phyloP scores from a whole-genome alignment of 139 green algal species.

The Coccomyxa sp. region DNA sequence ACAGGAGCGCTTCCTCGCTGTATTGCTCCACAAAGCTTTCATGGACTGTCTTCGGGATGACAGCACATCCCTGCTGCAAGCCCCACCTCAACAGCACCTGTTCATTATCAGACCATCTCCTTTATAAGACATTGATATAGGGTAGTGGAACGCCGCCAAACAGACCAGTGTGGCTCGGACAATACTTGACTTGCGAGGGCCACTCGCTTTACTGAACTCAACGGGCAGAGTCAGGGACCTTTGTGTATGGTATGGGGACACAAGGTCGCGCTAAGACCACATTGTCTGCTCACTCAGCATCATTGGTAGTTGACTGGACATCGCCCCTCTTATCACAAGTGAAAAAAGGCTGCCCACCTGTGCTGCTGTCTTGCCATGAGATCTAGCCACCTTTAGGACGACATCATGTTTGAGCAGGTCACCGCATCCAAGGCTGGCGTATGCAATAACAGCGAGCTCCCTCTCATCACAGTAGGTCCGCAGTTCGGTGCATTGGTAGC shows the following conservation, averaged over 20 bases:
- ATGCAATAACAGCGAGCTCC: slow-evolving; percentile 9
- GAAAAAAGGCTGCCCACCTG: slow-evolving; percentile 18
- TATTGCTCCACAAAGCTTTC: slow-evolving; percentile 35
- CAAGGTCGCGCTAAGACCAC: too few relatives aligned
- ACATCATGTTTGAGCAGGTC: slow-evolving; percentile 35
- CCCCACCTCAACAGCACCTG: slow-evolving; percentile 75
- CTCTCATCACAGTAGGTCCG: slow-evolving; percentile 6
- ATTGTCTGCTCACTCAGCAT: too few relatives aligned
- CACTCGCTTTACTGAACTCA: too few relatives aligned
- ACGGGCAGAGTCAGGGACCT: too few relatives aligned
- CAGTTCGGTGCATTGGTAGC: slow-evolving; percentile 1
- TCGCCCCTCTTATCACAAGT: too few relatives aligned
- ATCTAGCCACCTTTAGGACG: slow-evolving; percentile 26
- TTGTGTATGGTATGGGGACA: too few relatives aligned
- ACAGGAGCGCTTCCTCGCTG: slow-evolving; percentile 29
- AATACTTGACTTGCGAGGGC: too few relatives aligned
- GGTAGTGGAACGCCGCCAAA: too few relatives aligned
- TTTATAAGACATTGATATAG: not conserved
- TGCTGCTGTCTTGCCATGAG: slow-evolving; percentile 23
- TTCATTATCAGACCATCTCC: not conserved
- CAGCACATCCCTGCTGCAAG: slow-evolving; percentile 57
- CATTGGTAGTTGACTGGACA: too few relatives aligned
- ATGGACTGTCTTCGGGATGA: slow-evolving; percentile 73
- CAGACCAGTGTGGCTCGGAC: too few relatives aligned
- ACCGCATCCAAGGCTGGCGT: slow-evolving; percentile 40